Conservation (phyloP, 257 asterid genomes). For the Solanum pinnatisectum region DNA sequence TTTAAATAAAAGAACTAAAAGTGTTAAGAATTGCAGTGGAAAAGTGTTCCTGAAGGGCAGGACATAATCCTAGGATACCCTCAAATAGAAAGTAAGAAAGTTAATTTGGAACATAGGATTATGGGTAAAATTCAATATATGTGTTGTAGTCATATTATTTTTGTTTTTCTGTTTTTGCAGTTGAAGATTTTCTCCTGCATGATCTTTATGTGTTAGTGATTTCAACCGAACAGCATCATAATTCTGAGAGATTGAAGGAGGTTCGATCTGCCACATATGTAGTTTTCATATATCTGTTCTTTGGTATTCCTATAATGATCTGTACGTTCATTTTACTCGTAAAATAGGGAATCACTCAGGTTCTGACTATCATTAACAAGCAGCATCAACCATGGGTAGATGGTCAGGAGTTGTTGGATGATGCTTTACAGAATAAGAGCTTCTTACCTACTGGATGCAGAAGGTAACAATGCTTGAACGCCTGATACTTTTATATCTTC, state of each 20-base stretch:
- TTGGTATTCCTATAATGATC: not conserved
- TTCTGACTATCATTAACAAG: conserved; percentile 41
- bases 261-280: conserved; percentile 15
- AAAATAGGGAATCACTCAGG: conserved; percentile 54
- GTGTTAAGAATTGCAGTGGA: not conserved
- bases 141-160: not conserved
- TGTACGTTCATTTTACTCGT: not conserved
- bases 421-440: conserved; percentile 38
- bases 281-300: not conserved
- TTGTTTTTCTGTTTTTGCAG: conserved; percentile 21
- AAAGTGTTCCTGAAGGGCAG: not conserved
- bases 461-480: conserved; percentile 30
- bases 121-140: not conserved
- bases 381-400: conserved; percentile 47
- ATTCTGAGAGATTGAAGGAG: conserved; percentile 49
- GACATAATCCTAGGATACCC: not conserved
- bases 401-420: conserved; percentile 62
- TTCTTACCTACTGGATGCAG: conserved; percentile 54
- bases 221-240: conserved; percentile 31
- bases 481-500: not conserved
- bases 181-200: conserved; percentile 64
- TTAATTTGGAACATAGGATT: not conserved
- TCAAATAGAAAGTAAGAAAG: not conserved
- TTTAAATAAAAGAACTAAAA: not conserved
- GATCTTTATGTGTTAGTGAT: conserved; percentile 46